phyloP scores from a whole-genome alignment of 1,284 basidiomycete species.

The Lentinus polychrous region DNA sequence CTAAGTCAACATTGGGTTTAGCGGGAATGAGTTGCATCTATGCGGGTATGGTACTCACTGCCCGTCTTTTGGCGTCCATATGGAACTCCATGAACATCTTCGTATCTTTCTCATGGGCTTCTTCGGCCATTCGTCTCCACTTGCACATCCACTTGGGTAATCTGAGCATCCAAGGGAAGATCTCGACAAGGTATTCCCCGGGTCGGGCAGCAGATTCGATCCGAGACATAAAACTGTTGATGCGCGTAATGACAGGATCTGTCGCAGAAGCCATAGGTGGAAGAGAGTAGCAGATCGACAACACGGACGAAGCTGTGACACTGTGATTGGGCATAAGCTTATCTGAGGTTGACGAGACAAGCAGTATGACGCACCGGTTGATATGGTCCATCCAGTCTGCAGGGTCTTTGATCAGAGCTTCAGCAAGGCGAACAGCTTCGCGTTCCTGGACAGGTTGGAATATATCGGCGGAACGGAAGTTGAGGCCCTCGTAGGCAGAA shows the following conservation, averaged over 20 bases:
- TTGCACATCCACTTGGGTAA: slow-evolving; percentile 1
- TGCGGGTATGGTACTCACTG: not conserved
- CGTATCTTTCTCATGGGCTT: not conserved
- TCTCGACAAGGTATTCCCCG: slow-evolving; percentile 8
- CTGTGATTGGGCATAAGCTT: not conserved
- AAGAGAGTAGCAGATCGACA: slow-evolving; percentile 4
- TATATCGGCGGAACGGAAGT: not conserved
- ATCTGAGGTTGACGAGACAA: not conserved
- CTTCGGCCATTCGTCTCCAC: not conserved
- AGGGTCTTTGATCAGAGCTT: slow-evolving; percentile 1
- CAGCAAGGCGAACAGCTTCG: slow-evolving; percentile 1
- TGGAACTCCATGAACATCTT: slow-evolving; percentile 4
- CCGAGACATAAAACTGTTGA: slow-evolving; percentile 3
- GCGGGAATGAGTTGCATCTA: not conserved
- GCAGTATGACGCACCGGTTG: not conserved
- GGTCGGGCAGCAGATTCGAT: slow-evolving; percentile 6
- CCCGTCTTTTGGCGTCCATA: not conserved
- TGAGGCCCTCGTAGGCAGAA: slow-evolving; percentile 1
- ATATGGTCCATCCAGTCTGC: slow-evolving; percentile 2
- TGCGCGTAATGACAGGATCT: slow-evolving; percentile 5
- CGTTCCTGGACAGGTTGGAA: slow-evolving; percentile 1
- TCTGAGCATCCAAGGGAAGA: slow-evolving; percentile 7
- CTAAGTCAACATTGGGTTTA: not conserved
- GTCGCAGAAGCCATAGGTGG: slow-evolving; percentile 2
- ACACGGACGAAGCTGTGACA: not conserved